Conservation (phyloP, 148 eudicot genomes). For the Polygonum aviculare region DNA sequence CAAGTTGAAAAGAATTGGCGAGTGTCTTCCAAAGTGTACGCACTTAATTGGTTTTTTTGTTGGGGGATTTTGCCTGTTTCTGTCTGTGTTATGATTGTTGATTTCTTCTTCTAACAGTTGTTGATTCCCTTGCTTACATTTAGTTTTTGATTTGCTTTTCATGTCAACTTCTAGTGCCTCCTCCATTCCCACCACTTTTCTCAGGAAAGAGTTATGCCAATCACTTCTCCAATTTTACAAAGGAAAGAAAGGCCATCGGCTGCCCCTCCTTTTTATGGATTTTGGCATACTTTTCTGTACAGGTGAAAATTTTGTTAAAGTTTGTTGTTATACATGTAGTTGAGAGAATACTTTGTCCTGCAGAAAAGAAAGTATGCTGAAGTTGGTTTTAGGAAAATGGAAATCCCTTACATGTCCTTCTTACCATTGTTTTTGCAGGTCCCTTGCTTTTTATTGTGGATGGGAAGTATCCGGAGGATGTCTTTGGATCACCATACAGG, state of each 20-base stretch:
- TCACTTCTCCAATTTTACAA: constrained; percentile 50
- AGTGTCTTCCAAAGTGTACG: constrained; percentile 65
- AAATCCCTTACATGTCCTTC: constrained; percentile 4
- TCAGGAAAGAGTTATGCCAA: constrained; percentile 61
- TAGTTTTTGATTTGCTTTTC: constrained; percentile 21
- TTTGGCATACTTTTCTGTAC: constrained; percentile 37
- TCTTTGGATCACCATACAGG: constrained; percentile 70
- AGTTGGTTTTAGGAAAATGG: not conserved
- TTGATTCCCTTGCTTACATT: constrained; percentile 15
- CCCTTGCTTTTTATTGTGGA: constrained; percentile 77
- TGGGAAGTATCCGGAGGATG: constrained; percentile 67
- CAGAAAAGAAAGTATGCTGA: not conserved
- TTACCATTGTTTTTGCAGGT: constrained; percentile 40
- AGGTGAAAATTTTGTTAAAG: constrained; percentile 32
- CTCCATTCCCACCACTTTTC: constrained; percentile 83
- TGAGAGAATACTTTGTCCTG: not conserved
- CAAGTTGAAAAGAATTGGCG: constrained; percentile 45
- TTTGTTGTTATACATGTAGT: not conserved
- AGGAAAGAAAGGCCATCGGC: constrained; percentile 54
- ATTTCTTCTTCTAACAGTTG: not conserved
- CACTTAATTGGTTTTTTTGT: not conserved
- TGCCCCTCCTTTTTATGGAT: constrained; percentile 85
- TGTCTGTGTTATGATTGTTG: not conserved
- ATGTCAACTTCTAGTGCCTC: constrained; percentile 78
- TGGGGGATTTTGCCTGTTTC: not conserved